phyloP scores from a whole-genome alignment of 805 yeast species.

The Nakazawaea anatomiae region DNA sequence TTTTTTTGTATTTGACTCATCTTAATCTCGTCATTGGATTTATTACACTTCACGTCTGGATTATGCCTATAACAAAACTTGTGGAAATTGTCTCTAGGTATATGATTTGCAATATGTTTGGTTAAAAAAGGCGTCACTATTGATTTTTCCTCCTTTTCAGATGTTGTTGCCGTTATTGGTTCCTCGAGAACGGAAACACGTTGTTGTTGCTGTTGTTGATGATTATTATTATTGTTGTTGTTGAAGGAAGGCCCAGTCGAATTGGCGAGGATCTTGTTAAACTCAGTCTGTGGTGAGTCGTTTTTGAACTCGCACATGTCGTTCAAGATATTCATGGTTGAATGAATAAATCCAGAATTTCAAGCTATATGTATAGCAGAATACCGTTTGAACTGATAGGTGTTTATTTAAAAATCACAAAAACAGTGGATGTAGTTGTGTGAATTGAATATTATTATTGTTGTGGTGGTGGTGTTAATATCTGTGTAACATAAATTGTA shows the following conservation, averaged over 20 bases:
- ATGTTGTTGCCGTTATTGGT: too few species aligned
- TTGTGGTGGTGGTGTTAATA: too few species aligned
- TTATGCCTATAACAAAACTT: slow-evolving; percentile 89
- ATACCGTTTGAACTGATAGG: too few species aligned
- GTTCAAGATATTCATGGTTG: slow-evolving; percentile 1
- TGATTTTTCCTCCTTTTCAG: slow-evolving; percentile 14
- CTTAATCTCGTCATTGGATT: slow-evolving; percentile 55
- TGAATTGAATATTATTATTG: too few species aligned
- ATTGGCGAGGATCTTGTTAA: slow-evolving; percentile 4
- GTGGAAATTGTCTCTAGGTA: slow-evolving; percentile 48
- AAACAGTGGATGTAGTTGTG: too few species aligned
- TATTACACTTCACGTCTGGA: slow-evolving; percentile 76
- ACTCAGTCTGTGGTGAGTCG: slow-evolving; percentile 2
- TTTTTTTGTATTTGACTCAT: slow-evolving; percentile 58
- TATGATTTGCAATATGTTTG: slow-evolving; percentile 30
- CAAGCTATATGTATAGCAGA: too few species aligned
- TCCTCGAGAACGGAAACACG: background rate
- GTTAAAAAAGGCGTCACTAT: slow-evolving; percentile 29
- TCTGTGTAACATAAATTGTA: too few species aligned
- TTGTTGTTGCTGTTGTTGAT: slow-evolving; percentile 14
- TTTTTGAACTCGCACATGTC: slow-evolving; percentile 5
- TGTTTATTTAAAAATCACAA: too few species aligned
- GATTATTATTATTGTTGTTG: background rate
- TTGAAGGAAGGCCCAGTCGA: background rate
- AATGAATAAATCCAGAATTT: too few species aligned